A percentile compares a stretch with the other conserved stretches of the same genome.
Evolutionary conservation across 805 yeast species (phyloP).

Genomic region (Myxozyma neotropica): DNA sequence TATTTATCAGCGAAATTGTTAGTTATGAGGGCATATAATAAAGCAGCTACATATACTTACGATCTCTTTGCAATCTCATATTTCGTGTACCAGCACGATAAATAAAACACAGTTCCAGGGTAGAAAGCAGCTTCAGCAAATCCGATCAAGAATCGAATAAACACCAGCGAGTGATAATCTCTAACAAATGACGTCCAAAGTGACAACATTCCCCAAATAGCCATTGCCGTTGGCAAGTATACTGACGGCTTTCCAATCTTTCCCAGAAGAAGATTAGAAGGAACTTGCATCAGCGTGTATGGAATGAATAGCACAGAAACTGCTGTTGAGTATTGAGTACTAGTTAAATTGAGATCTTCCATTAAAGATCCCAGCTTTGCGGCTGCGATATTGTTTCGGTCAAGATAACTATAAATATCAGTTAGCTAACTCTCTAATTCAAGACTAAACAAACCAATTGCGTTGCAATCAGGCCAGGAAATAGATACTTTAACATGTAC

Average conservation of each 20-base stretch:
- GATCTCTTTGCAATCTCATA: slow-evolving; percentile 56
- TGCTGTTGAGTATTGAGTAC: slow-evolving; percentile 51
- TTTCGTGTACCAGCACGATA: slow-evolving; percentile 60
- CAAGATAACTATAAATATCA: slow-evolving; percentile 43
- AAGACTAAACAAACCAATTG: too few species aligned
- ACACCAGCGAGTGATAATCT: slow-evolving; percentile 51
- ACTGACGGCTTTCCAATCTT: slow-evolving; percentile 55
- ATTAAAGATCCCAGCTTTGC: slow-evolving; percentile 51
- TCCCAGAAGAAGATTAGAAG: slow-evolving; percentile 53
- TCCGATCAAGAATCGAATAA: slow-evolving; percentile 51
- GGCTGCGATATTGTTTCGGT: slow-evolving; percentile 52
- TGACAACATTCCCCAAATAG: slow-evolving; percentile 51
- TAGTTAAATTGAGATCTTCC: slow-evolving; percentile 45
- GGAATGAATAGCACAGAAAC: slow-evolving; percentile 55
- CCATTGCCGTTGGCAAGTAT: slow-evolving; percentile 54
- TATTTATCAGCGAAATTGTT: background rate
- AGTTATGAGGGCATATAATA: background rate
- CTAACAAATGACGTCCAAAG: slow-evolving; percentile 52
- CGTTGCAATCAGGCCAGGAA: too few species aligned
- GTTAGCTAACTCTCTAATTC: background rate
- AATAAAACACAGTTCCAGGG: slow-evolving; percentile 52
- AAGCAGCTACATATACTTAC: background rate
- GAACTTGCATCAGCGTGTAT: slow-evolving; percentile 53
- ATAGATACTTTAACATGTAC: slow-evolving; percentile 49
- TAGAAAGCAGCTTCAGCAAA: slow-evolving; percentile 54